Conservation (phyloP, 139 green algal species). For the Medakamo hakoo region DNA sequence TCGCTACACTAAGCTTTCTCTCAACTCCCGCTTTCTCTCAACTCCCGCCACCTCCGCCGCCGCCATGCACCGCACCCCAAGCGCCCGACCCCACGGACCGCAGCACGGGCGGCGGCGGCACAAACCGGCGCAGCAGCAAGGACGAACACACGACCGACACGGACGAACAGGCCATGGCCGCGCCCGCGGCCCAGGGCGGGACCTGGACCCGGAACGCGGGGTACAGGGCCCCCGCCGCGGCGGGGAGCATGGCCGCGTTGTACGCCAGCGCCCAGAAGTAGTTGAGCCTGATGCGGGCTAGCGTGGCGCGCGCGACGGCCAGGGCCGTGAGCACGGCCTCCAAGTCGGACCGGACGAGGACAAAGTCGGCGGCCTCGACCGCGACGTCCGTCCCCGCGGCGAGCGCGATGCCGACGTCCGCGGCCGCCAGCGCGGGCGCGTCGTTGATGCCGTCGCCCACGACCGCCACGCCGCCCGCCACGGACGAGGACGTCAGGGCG, state of each 20-base stretch:
- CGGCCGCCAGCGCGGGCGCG: constrained; percentile 76
- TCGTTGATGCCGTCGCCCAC: constrained; percentile 98
- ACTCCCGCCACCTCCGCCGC: neutral
- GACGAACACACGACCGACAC: constrained; percentile 74
- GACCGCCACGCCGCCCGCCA: constrained; percentile 77
- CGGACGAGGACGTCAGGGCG: too few relatives aligned
- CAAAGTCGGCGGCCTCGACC: constrained; percentile 72
- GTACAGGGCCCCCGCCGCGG: constrained; percentile 56
- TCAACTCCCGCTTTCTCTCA: constrained; percentile 1
- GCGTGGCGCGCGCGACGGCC: constrained; percentile 67
- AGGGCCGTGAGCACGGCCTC: constrained; percentile 78
- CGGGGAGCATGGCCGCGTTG: constrained; percentile 78
- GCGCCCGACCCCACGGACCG: neutral
- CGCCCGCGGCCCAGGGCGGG: constrained; percentile 82
- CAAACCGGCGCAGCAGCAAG: constrained; percentile 64
- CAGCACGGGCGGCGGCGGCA: constrained; percentile 17
- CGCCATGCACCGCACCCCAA: neutral
- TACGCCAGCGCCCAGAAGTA: constrained; percentile 90
- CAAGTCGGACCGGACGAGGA: constrained; percentile 82
- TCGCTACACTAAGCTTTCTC: neutral
- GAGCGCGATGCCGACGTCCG: constrained; percentile 90
- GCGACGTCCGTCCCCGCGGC: constrained; percentile 64
- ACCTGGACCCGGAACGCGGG: constrained; percentile 48
- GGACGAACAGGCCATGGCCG: constrained; percentile 74
- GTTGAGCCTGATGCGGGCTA: constrained; percentile 75